Base-by-base conservation (phyloP, 1,284 basidiomycete genomes). In the Peniophora sp. region DNA sequence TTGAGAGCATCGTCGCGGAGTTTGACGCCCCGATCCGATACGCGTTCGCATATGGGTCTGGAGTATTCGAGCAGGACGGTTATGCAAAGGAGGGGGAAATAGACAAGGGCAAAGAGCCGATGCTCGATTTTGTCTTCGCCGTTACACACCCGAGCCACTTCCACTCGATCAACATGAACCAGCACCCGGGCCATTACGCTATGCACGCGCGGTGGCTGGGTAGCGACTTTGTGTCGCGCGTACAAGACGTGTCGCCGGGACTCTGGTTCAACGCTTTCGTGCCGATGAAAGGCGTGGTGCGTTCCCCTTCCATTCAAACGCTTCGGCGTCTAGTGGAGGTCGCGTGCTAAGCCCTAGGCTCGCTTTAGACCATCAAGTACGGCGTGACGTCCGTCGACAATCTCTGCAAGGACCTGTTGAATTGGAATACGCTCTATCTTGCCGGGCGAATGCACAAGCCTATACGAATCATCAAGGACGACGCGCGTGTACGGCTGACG, bases 401-500 rank as follows among this genome's bases (percentile, higher is more conserved):
- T 51, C 78, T 99, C 24, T 92, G 89, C 58, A 78, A 83, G 1
- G 97, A 99, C 64, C 72, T 99, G 39, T 75, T 95, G 41, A 89
- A 92, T 61, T 99, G 97, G 96, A 80, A 85, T 43, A 85, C 92
- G 17, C 78, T 99, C 8, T 99, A 99, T 68, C 82, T 97, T 44
- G 88, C 92, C 1, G 97, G 96, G 0, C 79, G 96, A 20, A 93
- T 99, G 84, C 96, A 99, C 70, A 99, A 99, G 67, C 96, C 97
- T 0, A 75, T 94, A 47, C 82, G 91, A 43, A 91, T 94, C 58
- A 88, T 97, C 66, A 84, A 81, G 62, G 86, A 92, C 61, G 88
- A 95, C 63, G 83, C 92, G 0, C 82, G 89, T 35, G 90, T 98
- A n/a, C 80, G 88, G 44, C 73, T 93, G 37, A 92, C 95, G 2